phyloP scores from a whole-genome alignment of 345 rosid genomes.

The Eucalyptus brandiana region DNA sequence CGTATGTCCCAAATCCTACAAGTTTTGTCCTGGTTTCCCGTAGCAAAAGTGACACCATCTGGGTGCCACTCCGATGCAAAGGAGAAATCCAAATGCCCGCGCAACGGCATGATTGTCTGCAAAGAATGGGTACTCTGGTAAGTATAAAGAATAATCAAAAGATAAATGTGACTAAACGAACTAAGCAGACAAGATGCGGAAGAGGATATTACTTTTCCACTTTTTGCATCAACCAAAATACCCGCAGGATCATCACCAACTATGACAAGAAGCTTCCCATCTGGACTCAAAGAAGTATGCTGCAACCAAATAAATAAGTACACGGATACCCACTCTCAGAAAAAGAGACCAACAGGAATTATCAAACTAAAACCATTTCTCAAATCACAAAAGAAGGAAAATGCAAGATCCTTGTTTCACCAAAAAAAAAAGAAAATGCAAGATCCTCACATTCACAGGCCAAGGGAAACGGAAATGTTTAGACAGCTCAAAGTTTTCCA shows the following conservation, averaged over 20 bases:
- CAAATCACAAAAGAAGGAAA: not conserved
- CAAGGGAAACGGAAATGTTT: slow-evolving; percentile 51
- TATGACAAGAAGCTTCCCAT: slow-evolving; percentile 52
- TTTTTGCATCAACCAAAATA: slow-evolving; percentile 44
- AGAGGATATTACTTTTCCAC: slow-evolving; percentile 21
- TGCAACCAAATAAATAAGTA: not conserved
- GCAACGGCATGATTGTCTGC: slow-evolving; percentile 33
- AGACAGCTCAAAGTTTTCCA: slow-evolving; percentile 60
- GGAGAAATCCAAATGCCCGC: slow-evolving; percentile 65
- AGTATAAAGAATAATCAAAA: not conserved
- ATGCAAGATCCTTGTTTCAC: not conserved
- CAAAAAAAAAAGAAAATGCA: not conserved
- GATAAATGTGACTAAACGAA: not conserved
- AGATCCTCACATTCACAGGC: slow-evolving; percentile 66
- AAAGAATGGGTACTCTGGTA: not conserved
- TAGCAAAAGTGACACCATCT: slow-evolving; percentile 57
- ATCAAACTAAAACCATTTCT: not conserved
- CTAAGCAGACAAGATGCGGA: not conserved
- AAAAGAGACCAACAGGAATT: not conserved
- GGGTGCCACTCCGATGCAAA: slow-evolving; percentile 90
- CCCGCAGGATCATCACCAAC: slow-evolving; percentile 76
- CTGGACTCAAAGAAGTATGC: slow-evolving; percentile 72
- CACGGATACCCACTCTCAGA: not conserved
- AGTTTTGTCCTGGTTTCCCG: slow-evolving; percentile 82
- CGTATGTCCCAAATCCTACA: slow-evolving; percentile 68